Evolutionary conservation across 1,139 yeast genomes (phyloP), one percentile per base, ranked within the genome.

Genomic region (Saccharomyces pastorianus): DNA sequence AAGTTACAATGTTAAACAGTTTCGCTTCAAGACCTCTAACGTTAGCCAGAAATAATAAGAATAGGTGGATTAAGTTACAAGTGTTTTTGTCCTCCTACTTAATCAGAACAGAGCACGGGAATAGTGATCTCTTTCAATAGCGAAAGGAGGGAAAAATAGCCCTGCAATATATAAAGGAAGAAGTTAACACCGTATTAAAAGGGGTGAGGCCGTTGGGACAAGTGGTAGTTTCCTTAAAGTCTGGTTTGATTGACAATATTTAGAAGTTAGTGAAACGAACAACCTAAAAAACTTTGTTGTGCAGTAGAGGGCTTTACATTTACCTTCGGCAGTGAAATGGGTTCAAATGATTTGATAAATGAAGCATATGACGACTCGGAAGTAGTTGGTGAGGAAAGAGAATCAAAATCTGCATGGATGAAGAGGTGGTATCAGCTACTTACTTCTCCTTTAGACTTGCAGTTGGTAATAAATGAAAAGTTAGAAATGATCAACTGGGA

Each of bases 401-500:
- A 50, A 27, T 41, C 26, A 11, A 51, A 57, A 41, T 51, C 48
- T 26, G 55, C 56, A 2, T 53, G 54, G 52, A 28, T 56, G 8
- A 48, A 47, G 25, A 38, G n/a, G 11, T 38, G 44, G 49, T 55
- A 29, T 29, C 53, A 49, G 50, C n/a, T 46, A 23, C 55, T 58
- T 52, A 47, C 53, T n/a, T 77, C 78, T 51, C 89, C 89, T 0
- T 74, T 56, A 20, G 91, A 85, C 63, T 59, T 78, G 38, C 73
- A 76, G 52, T 71, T 84, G 4, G 73, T 76, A 50, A 52, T 80
- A 41, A 81, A 82, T 61, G 90, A 85, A 64, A 63, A 71, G 11
- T 60, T 81, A 20, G 76, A 77, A 50, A 71, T 83, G 5, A 78
- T 84, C 5, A 87, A 84, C 56, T 85, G 90, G 90, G 89, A 85